Conservation (phyloP, 2,329 filamentous ascomycete genomes). For the Niveomyces coronatus region DNA sequence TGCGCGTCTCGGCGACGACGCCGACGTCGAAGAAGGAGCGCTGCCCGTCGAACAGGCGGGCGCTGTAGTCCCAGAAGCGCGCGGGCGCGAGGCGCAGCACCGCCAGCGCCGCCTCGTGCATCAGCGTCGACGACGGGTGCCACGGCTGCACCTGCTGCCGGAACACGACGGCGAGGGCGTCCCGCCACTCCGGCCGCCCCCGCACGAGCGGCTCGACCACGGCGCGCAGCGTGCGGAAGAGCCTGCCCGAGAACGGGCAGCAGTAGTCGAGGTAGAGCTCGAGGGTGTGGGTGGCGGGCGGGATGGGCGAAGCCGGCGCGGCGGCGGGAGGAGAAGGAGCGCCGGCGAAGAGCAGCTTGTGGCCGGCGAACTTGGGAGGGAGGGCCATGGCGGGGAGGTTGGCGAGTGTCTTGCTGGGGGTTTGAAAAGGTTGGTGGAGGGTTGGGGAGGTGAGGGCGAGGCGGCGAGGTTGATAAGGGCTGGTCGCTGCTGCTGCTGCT, state of each 20-base stretch:
- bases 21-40: constrained; percentile 73
- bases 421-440: constrained; percentile 6
- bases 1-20: constrained; percentile 74
- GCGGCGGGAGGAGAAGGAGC: constrained; percentile 23
- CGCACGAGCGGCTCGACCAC: constrained; percentile 55
- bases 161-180: constrained; percentile 65
- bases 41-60: constrained; percentile 55
- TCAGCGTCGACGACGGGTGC: constrained; percentile 77
- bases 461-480: too few relatives aligned
- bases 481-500: too few relatives aligned
- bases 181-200: constrained; percentile 43
- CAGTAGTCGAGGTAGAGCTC: constrained; percentile 79
- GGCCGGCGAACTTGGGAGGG: constrained; percentile 65
- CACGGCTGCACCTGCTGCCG: constrained; percentile 89
- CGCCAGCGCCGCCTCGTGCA: constrained; percentile 75
- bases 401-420: background rate
- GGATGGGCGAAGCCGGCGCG: constrained; percentile 12
- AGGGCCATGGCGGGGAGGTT: constrained; percentile 51
- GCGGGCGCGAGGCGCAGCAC: constrained; percentile 60
- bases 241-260: constrained; percentile 59
- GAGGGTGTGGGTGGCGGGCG: constrained; percentile 45
- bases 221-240: constrained; percentile 68
- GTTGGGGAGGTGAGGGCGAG: too few relatives aligned
- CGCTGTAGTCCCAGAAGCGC: constrained; percentile 73
- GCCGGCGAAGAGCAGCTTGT: constrained; percentile 49